Evolutionary conservation across 2,329 filamentous ascomycete species (phyloP).

Genomic region (Pyrenochaeta sp.): DNA sequence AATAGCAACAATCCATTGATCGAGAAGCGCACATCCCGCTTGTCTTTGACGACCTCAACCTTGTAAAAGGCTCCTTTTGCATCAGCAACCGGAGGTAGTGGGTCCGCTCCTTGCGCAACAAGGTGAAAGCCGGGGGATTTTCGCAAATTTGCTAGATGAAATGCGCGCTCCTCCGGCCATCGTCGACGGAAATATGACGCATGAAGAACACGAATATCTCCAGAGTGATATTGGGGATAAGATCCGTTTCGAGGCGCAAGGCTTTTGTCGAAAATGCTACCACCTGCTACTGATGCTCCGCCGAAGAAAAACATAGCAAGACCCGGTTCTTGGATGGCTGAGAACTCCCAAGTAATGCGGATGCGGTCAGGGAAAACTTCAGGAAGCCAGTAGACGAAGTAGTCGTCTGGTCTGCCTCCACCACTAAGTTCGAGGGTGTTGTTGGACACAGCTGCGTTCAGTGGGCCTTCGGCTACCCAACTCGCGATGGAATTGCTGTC

Average conservation of each 20-base stretch:
- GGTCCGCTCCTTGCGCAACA: constrained; percentile 37
- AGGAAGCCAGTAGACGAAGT: constrained; percentile 45
- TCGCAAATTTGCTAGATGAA: constrained; percentile 39
- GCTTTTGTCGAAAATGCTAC: constrained; percentile 37
- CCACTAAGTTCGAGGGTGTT: constrained; percentile 38
- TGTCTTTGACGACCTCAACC: constrained; percentile 42
- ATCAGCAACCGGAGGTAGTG: constrained; percentile 36
- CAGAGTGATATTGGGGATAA: constrained; percentile 31
- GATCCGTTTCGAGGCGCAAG: constrained; percentile 37
- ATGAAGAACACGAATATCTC: constrained; percentile 26
- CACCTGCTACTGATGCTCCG: constrained; percentile 32
- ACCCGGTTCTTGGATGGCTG: constrained; percentile 38
- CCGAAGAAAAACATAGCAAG: constrained; percentile 48
- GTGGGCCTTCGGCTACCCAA: constrained; percentile 43
- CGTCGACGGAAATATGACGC: constrained; percentile 28
- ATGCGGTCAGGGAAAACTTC: constrained; percentile 42
- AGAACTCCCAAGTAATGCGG: constrained; percentile 45
- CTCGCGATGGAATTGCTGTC: constrained; percentile 33
- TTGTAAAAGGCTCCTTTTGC: constrained; percentile 40
- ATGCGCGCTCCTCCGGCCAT: constrained; percentile 37
- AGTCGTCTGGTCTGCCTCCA: constrained; percentile 29
- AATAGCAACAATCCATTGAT: constrained; percentile 40
- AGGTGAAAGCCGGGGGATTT: constrained; percentile 43
- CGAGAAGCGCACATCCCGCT: constrained; percentile 33
- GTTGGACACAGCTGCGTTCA: constrained; percentile 31